Evolutionary conservation across 2,329 filamentous ascomycete genomes (phyloP).

Genomic region (Beauveria caledonica): DNA sequence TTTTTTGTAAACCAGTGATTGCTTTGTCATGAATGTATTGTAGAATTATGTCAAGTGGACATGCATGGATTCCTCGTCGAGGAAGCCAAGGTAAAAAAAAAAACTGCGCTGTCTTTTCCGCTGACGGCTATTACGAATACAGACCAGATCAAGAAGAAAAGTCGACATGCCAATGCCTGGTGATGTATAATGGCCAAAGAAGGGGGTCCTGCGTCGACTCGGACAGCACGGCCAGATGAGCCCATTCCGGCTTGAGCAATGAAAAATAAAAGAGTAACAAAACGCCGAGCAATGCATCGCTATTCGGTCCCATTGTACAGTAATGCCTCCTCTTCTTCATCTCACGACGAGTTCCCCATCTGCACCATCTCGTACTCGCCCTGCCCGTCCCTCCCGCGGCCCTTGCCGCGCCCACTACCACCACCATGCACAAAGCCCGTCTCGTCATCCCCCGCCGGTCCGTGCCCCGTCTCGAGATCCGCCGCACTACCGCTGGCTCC

Average conservation of each 20-base stretch:
- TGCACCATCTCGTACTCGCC: constrained; percentile 61
- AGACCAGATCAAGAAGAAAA: background rate
- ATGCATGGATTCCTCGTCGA: background rate
- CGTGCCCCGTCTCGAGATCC: constrained; percentile 16
- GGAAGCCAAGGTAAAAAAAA: background rate
- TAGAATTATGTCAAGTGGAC: background rate
- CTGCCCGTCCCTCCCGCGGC: constrained; percentile 43
- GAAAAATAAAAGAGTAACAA: constrained; percentile 13
- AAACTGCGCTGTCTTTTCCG: background rate
- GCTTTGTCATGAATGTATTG: background rate
- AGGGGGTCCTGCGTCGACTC: background rate
- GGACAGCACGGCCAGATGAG: background rate
- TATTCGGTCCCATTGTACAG: constrained; percentile 16
- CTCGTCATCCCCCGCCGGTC: constrained; percentile 34
- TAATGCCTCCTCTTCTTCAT: background rate
- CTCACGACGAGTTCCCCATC: constrained; percentile 28
- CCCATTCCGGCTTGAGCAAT: background rate
- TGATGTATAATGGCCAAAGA: background rate
- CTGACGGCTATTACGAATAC: background rate
- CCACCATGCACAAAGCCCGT: constrained; percentile 35
- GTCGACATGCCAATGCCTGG: background rate
- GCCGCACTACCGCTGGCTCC: constrained; percentile 10
- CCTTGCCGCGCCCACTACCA: constrained; percentile 36
- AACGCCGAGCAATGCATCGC: constrained; percentile 29
- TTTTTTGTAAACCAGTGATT: background rate